Evolutionary conservation across 371 early-diverging fungal species (phyloP).

Genomic region (Zopfochytrium polystomum): DNA sequence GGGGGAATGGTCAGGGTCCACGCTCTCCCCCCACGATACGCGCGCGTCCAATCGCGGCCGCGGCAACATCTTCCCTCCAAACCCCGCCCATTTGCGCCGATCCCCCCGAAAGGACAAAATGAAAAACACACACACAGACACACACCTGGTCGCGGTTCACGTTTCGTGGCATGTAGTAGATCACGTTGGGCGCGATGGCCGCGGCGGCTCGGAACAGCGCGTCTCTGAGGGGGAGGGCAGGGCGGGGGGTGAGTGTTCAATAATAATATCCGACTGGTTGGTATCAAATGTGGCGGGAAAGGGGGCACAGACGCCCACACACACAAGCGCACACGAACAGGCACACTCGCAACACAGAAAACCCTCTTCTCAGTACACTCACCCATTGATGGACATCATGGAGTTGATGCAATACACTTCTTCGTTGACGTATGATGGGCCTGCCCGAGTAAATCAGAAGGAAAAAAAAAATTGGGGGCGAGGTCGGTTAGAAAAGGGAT

Average conservation of each 20-base stretch:
- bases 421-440: slow-evolving; percentile 40
- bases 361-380: too few relatives aligned
- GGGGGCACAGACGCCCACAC: too few relatives aligned
- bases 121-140: too few relatives aligned
- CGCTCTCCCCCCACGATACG: neutral
- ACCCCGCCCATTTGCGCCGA: too few relatives aligned
- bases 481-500: too few relatives aligned
- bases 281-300: too few relatives aligned
- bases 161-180: slow-evolving; percentile 83
- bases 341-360: too few relatives aligned
- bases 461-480: too few relatives aligned
- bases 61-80: too few relatives aligned
- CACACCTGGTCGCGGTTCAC: slow-evolving; percentile 61
- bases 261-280: neutral
- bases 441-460: slow-evolving; percentile 38
- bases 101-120: too few relatives aligned
- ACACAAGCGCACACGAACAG: too few relatives aligned
- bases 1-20: neutral
- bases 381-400: slow-evolving; percentile 81
- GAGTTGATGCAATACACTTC: slow-evolving; percentile 63
- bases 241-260: neutral
- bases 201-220: slow-evolving; percentile 62
- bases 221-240: neutral
- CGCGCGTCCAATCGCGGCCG: too few relatives aligned
- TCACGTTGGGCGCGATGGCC: slow-evolving; percentile 68